Percentiles rank a stretch among this genome's conserved stretches.
Conservation (phyloP, 2,329 filamentous ascomycete genomes). For the Cryphonectria parasitica region DNA sequence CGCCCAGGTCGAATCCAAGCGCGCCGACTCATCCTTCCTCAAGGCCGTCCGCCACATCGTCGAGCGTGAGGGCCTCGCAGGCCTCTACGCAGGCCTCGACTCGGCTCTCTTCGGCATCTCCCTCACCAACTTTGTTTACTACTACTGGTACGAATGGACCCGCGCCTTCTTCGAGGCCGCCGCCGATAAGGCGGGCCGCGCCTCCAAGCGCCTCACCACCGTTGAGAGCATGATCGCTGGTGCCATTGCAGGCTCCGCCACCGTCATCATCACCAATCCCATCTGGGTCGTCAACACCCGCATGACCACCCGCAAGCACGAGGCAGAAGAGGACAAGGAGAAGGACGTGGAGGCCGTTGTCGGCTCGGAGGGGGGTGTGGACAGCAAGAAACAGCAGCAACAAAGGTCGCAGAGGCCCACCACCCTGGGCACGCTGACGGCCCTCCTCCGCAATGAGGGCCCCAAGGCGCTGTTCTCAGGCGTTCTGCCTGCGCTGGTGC, state of each 20-base stretch:
- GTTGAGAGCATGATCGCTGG: conserved; percentile 94
- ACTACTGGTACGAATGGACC: conserved; percentile 99
- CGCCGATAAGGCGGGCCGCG: conserved; percentile 71
- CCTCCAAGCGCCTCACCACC: conserved; percentile 82
- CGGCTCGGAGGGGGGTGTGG: conserved; percentile 16
- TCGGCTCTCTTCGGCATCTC: conserved; percentile 96
- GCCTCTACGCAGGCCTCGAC: conserved; percentile 91
- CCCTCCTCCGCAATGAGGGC: conserved; percentile 82
- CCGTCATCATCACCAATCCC: conserved; percentile 94
- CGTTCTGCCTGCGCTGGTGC: conserved; percentile 86
- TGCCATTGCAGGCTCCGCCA: conserved; percentile 89
- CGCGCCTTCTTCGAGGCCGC: conserved; percentile 82
- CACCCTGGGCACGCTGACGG: conserved; percentile 81
- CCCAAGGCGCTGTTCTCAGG: conserved; percentile 85
- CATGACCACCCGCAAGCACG: conserved; percentile 85
- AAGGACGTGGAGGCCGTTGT: conserved; percentile 35
- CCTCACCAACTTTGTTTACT: conserved; percentile 99
- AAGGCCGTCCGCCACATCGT: conserved; percentile 85
- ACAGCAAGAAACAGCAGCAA: conserved; percentile 23
- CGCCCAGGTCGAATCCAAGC: conserved; percentile 96
- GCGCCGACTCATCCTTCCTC: conserved; percentile 82
- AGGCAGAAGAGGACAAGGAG: conserved; percentile 32
- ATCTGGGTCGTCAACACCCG: conserved; percentile 99
- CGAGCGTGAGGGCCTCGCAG: conserved; percentile 84
- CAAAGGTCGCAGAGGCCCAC: conserved; percentile 53